Evolutionary conservation across 805 yeast genomes (phyloP), one percentile per base, ranked within the genome.

Genomic region (Isabelozyma pseudorhagii): DNA sequence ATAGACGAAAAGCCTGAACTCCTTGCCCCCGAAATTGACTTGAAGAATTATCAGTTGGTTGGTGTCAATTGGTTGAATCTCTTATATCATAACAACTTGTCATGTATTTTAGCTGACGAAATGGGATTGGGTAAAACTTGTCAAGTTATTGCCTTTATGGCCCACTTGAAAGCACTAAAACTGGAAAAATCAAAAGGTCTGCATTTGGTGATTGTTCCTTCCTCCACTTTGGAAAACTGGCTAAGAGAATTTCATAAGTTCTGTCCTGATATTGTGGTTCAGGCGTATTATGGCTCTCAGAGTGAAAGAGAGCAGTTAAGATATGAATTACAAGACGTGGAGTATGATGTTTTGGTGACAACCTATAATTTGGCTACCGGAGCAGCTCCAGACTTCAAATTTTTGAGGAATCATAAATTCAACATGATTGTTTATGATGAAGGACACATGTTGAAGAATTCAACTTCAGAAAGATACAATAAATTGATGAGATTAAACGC

Each of bases 101-200:
- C 97, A 6, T 92, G 99, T 70, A 94, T 94, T 49, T 74, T 94
- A 45, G 99, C 99, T 0, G 99, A 94, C 71, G 99, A 94, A 66
- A 94, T 94, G 99, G 99, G 96, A 5, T 75, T 94, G 45, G 99
- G 99, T 51, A 94, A 94, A 64, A 94, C 99, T 0, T 87, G 96
- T 64, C 98, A 94, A 69, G 97, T 94, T 31, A 93, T 94, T 68
- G 80, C 97, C 7, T 94, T 94, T 63, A 71, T 94, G 62, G 91
- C 98, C 1, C 84, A 87, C 61, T 76, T 94, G 60, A 89, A 89
- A 62, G 85, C 88, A 57, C 63, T 66, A n/a, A 28, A 10, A 11
- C 29, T 17, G 13, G 78, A 75, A n/a, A 63, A 66, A 1, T 56
- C 54, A 18, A 62, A 60, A 27, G 96, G 96, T 0, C 97, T 97